Conservation (phyloP, 2,329 filamentous ascomycete species). For the Diaporthe vexans region DNA sequence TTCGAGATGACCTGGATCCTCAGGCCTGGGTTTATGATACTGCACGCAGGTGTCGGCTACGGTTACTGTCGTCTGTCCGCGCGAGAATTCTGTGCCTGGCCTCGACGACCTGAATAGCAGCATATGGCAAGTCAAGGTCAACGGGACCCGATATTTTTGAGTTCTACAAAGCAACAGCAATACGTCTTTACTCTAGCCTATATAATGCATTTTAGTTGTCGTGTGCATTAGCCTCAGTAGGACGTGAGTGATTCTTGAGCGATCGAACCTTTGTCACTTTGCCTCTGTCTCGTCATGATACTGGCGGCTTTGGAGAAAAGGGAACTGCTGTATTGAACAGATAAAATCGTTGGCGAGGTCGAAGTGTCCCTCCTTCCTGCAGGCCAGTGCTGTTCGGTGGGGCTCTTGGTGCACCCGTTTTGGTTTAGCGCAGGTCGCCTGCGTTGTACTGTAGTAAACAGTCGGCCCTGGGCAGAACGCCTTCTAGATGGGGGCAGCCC, state of each 20-base stretch:
- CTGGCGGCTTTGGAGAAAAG: no score
- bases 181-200: neutral
- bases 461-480: neutral
- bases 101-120: conserved; percentile 22
- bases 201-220: neutral
- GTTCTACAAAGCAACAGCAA: conserved; percentile 9
- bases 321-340: neutral
- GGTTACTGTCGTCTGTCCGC: conserved; percentile 1
- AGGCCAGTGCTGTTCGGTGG: conserved; percentile 17
- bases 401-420: conserved; percentile 4
- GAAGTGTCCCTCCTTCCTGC: neutral
- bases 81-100: conserved; percentile 28
- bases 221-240: neutral
- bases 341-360: neutral
- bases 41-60: conserved; percentile 18
- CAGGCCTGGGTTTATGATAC: conserved; percentile 11
- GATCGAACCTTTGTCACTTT: no score
- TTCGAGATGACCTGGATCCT: conserved; percentile 18
- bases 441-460: conserved; percentile 35
- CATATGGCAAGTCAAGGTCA: conserved; percentile 10
- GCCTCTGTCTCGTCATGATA: no score
- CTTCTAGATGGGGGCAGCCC: conserved; percentile 32
- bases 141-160: neutral
- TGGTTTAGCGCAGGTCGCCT: conserved; percentile 34
- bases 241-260: no score